Evolutionary conservation across 2,329 filamentous ascomycete genomes (phyloP).

Genomic region (Aspergillus texensis): DNA sequence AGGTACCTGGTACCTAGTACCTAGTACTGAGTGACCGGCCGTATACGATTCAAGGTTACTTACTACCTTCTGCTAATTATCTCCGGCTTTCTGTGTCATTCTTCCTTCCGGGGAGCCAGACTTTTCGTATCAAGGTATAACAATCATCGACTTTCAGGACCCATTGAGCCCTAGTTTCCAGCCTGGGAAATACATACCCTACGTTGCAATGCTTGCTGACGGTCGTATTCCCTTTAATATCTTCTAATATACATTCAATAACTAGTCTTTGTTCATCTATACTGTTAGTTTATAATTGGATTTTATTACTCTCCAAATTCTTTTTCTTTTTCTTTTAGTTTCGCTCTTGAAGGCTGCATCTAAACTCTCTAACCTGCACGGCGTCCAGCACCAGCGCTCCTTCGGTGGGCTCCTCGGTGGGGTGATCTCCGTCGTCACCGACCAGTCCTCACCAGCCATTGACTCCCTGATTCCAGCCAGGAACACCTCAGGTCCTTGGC

Average conservation of each 20-base stretch:
- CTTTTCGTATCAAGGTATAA: background rate
- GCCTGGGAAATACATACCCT: background rate
- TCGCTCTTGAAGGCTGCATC: background rate
- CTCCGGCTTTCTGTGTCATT: conserved; percentile 7
- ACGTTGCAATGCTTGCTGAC: conserved; percentile 5
- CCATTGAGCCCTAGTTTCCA: conserved; percentile 8
- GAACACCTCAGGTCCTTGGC: conserved; percentile 30
- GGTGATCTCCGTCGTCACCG: conserved; percentile 27
- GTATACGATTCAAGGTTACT: background rate
- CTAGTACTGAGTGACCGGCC: background rate
- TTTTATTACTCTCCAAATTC: background rate
- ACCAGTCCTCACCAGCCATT: conserved; percentile 28
- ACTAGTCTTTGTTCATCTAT: conserved; percentile 16
- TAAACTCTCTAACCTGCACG: conserved; percentile 14
- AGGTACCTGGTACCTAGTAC: conserved; percentile 1
- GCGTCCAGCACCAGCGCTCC: conserved; percentile 23
- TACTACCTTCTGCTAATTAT: background rate
- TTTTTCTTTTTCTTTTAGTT: background rate
- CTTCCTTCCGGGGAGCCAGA: conserved; percentile 3
- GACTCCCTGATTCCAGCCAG: conserved; percentile 25
- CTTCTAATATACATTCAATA: conserved; percentile 5
- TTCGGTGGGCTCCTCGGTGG: conserved; percentile 25
- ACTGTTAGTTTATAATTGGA: background rate
- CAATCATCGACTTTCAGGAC: conserved; percentile 3
- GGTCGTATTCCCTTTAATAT: background rate